Conservation (phyloP, 208 protist species). For the Endotrypanum monterogeii region DNA sequence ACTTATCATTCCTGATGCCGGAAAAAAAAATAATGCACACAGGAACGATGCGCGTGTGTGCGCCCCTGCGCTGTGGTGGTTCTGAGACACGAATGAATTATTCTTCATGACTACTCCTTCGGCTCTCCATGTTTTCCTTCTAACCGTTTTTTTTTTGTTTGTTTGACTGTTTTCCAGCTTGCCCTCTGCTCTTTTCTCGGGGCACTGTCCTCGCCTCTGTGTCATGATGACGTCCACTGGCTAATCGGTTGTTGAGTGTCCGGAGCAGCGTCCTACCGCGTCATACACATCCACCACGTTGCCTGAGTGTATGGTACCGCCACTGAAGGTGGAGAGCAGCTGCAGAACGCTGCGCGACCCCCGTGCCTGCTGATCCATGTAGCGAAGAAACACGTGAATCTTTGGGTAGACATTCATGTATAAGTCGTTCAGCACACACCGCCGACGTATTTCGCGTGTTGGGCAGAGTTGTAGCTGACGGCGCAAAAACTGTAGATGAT, state of each 20-base stretch:
- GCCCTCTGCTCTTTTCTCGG: not conserved
- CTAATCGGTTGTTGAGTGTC: not conserved
- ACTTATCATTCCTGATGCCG: too few species aligned
- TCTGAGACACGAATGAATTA: too few species aligned
- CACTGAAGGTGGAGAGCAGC: conserved; percentile 40
- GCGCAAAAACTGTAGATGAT: conserved; percentile 50
- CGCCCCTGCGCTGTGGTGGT: too few species aligned
- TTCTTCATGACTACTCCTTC: too few species aligned
- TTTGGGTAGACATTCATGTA: conserved; percentile 78
- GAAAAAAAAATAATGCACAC: too few species aligned
- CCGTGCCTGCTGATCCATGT: conserved; percentile 49
- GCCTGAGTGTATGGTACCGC: conserved; percentile 52
- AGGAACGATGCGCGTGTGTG: too few species aligned
- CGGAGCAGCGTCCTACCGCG: conserved; percentile 47
- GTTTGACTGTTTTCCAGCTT: not conserved
- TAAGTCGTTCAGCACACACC: conserved; percentile 67
- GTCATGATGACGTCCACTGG: not conserved
- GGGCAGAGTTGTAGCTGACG: conserved; percentile 55
- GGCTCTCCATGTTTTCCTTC: too few species aligned
- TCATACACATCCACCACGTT: conserved; percentile 69
- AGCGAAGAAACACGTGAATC: conserved; percentile 59
- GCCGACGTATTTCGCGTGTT: conserved; percentile 39
- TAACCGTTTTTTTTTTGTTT: not conserved
- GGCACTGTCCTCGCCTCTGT: not conserved
- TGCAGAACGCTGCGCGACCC: conserved; percentile 44